Conservation (phyloP, 176 grass and related monocot genomes). For the Avena insularis region DNA sequence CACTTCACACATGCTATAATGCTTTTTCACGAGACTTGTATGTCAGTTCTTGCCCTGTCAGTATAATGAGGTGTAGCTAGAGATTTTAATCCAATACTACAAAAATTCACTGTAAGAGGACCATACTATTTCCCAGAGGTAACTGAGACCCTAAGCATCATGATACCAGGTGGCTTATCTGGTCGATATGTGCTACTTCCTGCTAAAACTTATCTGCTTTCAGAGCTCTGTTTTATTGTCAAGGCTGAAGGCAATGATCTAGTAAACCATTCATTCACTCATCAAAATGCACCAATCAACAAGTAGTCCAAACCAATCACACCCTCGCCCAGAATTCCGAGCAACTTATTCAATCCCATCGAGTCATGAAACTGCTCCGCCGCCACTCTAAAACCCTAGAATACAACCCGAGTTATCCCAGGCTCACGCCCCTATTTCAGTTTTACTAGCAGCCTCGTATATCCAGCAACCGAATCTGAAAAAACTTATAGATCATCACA, state of each 20-base stretch:
- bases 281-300: not conserved
- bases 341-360: not conserved
- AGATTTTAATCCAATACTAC: not conserved
- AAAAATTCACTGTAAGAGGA: not conserved
- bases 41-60: not conserved
- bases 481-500: not conserved
- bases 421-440: not conserved
- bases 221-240: not conserved
- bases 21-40: not conserved
- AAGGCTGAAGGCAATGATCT: not conserved
- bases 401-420: not conserved
- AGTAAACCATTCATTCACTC: not conserved
- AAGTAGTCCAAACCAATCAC: not conserved
- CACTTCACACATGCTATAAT: not conserved
- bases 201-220: not conserved
- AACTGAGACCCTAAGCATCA: not conserved
- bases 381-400: conserved; percentile 20
- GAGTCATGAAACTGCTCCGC: not conserved
- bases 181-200: not conserved
- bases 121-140: not conserved
- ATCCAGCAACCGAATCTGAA: not conserved
- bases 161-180: not conserved
- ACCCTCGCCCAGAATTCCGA: not conserved
- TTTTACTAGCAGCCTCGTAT: not conserved
- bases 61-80: not conserved